Conservation (phyloP, 2,329 filamentous ascomycete species). For the Fusarium longipes region DNA sequence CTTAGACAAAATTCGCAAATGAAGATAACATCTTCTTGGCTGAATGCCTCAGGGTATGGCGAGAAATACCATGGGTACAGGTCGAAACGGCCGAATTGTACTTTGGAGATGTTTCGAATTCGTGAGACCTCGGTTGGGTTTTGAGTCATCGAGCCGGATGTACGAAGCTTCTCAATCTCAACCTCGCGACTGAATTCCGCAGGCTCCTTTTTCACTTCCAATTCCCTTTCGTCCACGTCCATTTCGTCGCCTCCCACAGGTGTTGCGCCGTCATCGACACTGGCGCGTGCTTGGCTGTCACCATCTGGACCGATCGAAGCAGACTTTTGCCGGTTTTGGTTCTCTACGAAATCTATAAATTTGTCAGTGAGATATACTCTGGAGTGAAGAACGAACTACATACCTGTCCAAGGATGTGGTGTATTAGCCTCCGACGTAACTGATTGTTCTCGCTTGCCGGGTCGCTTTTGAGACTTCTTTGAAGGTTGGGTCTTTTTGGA, state of each 20-base stretch:
- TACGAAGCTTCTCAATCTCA: conserved; percentile 95
- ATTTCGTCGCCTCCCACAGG: conserved; percentile 62
- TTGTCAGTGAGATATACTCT: not conserved
- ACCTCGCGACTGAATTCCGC: conserved; percentile 80
- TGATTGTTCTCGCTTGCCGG: conserved; percentile 66
- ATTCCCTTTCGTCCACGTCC: conserved; percentile 65
- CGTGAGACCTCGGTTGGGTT: conserved; percentile 97
- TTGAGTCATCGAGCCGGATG: conserved; percentile 97
- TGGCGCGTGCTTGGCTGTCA: conserved; percentile 58
- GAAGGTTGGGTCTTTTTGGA: conserved; percentile 69
- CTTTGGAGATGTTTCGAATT: conserved; percentile 91
- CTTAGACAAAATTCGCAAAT: conserved; percentile 97
- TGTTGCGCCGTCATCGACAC: conserved; percentile 58
- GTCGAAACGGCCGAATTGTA: conserved; percentile 93
- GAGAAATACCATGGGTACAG: conserved; percentile 99
- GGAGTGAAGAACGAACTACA: not conserved
- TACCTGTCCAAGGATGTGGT: conserved; percentile 63
- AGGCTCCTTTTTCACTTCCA: conserved; percentile 60
- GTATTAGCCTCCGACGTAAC: conserved; percentile 65
- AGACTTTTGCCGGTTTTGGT: conserved; percentile 59
- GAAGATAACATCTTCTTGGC: conserved; percentile 88
- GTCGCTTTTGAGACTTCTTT: conserved; percentile 69
- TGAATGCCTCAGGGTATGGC: conserved; percentile 90
- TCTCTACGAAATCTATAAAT: conserved; percentile 59
- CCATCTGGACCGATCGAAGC: conserved; percentile 56